phyloP scores from a whole-genome alignment of 163 green algal genomes.

The Smithsoniella earleae region DNA sequence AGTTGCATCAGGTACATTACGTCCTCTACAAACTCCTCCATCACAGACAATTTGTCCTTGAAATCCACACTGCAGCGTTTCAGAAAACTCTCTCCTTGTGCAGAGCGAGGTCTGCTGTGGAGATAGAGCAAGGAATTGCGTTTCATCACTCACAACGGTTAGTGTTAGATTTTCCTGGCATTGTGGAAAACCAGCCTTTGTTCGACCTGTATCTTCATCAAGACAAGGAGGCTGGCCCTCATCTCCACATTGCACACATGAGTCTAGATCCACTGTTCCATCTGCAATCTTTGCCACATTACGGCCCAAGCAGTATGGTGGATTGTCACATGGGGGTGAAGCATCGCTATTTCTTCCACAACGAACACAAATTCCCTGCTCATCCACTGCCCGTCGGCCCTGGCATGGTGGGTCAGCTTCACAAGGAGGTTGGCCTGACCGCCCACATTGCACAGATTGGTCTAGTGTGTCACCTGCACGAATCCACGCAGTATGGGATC shows the following conservation, averaged over 20 bases:
- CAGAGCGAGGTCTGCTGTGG: constrained; percentile 6
- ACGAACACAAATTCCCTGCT: neutral
- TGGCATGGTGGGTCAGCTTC: neutral
- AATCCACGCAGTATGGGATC: no score
- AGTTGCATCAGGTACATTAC: no score
- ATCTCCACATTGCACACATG: neutral
- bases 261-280: neutral
- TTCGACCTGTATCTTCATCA: neutral
- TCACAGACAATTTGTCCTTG: neutral
- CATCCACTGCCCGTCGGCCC: neutral
- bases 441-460: neutral
- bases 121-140: no score
- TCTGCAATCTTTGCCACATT: neutral
- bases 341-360: no score
- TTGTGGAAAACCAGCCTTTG: neutral
- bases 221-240: constrained; percentile 13
- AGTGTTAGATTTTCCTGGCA: no score
- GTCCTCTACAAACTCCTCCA: no score
- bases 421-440: neutral
- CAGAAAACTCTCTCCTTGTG: no score
- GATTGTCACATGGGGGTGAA: neutral
- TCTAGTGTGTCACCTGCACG: no score
- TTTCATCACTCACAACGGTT: no score
- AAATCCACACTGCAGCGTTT: constrained; percentile 30
- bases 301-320: neutral